These are phyloP conservation scores for Coemansia umbellata DNA, from an alignment of 192 early-diverging fungal genomes.

Conservation along the genomic window DNA sequence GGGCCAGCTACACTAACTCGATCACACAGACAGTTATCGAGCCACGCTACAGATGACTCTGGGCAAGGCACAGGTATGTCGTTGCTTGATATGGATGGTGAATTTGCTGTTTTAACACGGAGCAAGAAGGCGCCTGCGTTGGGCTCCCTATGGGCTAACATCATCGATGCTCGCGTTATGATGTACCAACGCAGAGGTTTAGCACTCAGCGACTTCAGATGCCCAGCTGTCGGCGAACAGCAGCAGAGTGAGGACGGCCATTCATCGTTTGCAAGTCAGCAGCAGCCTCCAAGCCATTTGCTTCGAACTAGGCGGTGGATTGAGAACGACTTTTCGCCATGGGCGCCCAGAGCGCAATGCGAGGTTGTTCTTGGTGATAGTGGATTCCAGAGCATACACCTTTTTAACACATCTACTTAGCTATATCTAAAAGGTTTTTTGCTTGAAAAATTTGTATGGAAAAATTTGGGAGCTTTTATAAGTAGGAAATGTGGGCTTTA, in stretches of 20 bases:
- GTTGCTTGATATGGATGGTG: slow-evolving; percentile 11
- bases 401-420: too few relatives aligned
- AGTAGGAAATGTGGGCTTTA: background rate
- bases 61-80: slow-evolving; percentile 14
- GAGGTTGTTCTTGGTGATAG: slow-evolving; percentile 28
- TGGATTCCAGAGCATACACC: slow-evolving; percentile 24
- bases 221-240: background rate
- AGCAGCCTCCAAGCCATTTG: slow-evolving; percentile 7
- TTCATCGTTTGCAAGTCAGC: background rate
- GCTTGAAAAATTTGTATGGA: too few relatives aligned
- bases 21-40: background rate
- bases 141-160: slow-evolving; percentile 71
- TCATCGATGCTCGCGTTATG: slow-evolving; percentile 63
- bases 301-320: slow-evolving; percentile 35
- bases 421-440: too few relatives aligned
- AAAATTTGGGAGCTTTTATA: too few relatives aligned
- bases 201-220: slow-evolving; percentile 5
- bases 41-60: background rate
- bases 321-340: slow-evolving; percentile 35
- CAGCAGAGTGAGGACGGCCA: background rate
- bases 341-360: slow-evolving; percentile 31
- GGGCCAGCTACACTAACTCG: background rate
- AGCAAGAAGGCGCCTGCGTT: slow-evolving; percentile 61
- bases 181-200: slow-evolving; percentile 42
- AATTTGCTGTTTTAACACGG: slow-evolving; percentile 1